Conservation (phyloP, 208 protist genomes). For the Crithidia fasciculata region DNA sequence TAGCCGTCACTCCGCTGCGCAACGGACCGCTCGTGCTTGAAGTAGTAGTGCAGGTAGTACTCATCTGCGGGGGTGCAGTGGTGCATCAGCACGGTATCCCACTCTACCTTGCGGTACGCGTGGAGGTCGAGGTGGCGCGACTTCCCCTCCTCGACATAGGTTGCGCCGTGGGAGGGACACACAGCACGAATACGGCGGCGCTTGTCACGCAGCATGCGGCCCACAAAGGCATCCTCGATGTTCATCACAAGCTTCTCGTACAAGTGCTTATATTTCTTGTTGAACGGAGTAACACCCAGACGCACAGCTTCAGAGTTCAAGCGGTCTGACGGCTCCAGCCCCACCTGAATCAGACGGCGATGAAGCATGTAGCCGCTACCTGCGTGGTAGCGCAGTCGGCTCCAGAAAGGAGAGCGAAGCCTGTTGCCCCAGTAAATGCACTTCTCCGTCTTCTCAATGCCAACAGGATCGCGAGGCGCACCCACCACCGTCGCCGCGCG, state of each 20-base stretch:
- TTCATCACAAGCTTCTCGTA: background rate
- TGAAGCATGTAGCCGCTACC: background rate
- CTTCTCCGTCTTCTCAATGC: conserved; percentile 5
- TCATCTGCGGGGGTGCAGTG: conserved; percentile 7
- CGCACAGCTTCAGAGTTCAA: background rate
- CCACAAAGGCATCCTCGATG: background rate
- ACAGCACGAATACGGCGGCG: background rate
- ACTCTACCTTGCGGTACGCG: background rate
- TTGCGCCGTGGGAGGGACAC: background rate
- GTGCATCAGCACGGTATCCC: conserved; percentile 15
- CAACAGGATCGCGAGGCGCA: background rate
- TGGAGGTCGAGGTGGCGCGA: background rate
- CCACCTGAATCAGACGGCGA: background rate
- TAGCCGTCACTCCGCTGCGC: background rate
- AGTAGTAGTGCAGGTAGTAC: conserved; percentile 25
- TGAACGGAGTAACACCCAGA: background rate
- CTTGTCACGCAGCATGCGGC: background rate
- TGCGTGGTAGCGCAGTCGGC: background rate
- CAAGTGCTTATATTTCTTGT: background rate
- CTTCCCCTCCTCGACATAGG: conserved; percentile 2
- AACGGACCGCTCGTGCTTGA: conserved; percentile 8
- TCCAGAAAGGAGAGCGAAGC: background rate
- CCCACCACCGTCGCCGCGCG: background rate
- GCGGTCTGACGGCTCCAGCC: background rate
- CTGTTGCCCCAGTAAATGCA: conserved; percentile 14